phyloP scores from a whole-genome alignment of 139 green algal genomes.

The Pleodorina starrii region DNA sequence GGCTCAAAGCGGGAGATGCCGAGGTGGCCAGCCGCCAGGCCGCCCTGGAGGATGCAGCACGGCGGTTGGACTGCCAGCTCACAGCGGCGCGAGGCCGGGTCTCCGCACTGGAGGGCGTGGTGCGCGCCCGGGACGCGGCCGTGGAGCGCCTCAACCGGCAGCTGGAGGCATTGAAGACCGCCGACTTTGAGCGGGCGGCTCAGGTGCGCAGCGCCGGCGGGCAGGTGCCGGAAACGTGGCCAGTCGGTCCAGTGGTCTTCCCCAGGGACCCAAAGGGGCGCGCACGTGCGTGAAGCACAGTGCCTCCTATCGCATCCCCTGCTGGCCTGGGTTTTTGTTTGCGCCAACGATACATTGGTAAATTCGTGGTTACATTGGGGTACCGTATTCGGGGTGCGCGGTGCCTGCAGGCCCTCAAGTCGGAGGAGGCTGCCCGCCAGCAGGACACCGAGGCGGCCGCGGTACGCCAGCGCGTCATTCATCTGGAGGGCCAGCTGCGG shows the following conservation, averaged over 20 bases:
- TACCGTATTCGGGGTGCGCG: no score
- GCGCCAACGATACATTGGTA: no score
- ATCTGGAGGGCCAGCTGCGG: slow-evolving; percentile 44
- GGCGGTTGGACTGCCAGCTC: slow-evolving; percentile 18
- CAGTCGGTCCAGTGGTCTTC: no score
- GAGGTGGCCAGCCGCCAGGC: slow-evolving; percentile 16
- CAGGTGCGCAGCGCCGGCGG: no score
- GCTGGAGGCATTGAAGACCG: slow-evolving; percentile 33
- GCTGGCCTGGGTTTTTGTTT: no score
- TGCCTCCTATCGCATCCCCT: no score
- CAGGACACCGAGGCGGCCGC: slow-evolving; percentile 22
- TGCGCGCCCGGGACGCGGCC: slow-evolving; percentile 40
- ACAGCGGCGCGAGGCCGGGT: slow-evolving; percentile 4
- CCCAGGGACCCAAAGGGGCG: no score
- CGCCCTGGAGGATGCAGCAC: slow-evolving; percentile 38
- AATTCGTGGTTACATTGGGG: no score
- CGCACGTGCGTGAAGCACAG: no score
- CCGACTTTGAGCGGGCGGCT: slow-evolving; percentile 45
- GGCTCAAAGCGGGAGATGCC: slow-evolving; percentile 20
- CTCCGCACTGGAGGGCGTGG: slow-evolving; percentile 46
- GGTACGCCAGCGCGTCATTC: not conserved
- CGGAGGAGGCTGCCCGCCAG: slow-evolving; percentile 8
- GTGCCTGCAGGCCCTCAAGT: not conserved
- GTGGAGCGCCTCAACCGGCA: slow-evolving; percentile 46
- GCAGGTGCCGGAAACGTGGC: no score